phyloP scores from a whole-genome alignment of 2,329 filamentous ascomycete species.

The Sporothrix curviconia region DNA sequence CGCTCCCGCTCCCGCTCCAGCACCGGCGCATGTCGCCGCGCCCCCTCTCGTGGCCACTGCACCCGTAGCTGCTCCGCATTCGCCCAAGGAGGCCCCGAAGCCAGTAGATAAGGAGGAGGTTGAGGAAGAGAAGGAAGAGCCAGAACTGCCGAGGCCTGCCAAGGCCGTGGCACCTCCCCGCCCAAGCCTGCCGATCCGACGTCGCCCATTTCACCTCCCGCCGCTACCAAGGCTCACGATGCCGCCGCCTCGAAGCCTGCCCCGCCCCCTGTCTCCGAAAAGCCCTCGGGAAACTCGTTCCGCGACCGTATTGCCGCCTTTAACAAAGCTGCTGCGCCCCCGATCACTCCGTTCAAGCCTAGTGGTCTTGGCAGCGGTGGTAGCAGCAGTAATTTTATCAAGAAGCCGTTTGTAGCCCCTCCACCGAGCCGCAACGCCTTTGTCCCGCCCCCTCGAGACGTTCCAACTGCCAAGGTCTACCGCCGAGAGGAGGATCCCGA shows the following conservation, averaged over 20 bases:
- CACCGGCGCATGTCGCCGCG: not conserved
- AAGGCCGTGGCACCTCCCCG: constrained; percentile 20
- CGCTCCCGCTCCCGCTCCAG: not conserved
- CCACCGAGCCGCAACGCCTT: constrained; percentile 90
- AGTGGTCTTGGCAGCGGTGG: constrained; percentile 52
- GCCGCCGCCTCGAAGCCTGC: constrained; percentile 33
- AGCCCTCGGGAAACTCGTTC: constrained; percentile 72
- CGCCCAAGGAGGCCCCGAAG: constrained; percentile 20
- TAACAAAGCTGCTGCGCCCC: constrained; percentile 81
- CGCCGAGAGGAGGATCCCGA: constrained; percentile 81
- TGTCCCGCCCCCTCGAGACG: constrained; percentile 67
- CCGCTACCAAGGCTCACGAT: constrained; percentile 31
- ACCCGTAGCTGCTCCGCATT: not conserved
- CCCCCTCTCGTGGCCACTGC: not conserved
- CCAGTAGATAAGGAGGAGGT: constrained; percentile 1
- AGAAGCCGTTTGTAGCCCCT: constrained; percentile 93
- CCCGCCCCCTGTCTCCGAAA: constrained; percentile 62
- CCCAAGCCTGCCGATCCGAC: constrained; percentile 25
- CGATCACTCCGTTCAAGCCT: constrained; percentile 85
- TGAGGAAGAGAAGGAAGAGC: constrained; percentile 25
- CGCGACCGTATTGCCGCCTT: constrained; percentile 95
- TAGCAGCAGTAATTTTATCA: constrained; percentile 62
- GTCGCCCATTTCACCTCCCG: constrained; percentile 21
- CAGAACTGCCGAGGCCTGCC: constrained; percentile 21
- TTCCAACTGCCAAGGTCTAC: constrained; percentile 68